Base-by-base conservation (phyloP, 2,329 filamentous ascomycete species). In the Neophaeococcomyces mojaviensis region DNA sequence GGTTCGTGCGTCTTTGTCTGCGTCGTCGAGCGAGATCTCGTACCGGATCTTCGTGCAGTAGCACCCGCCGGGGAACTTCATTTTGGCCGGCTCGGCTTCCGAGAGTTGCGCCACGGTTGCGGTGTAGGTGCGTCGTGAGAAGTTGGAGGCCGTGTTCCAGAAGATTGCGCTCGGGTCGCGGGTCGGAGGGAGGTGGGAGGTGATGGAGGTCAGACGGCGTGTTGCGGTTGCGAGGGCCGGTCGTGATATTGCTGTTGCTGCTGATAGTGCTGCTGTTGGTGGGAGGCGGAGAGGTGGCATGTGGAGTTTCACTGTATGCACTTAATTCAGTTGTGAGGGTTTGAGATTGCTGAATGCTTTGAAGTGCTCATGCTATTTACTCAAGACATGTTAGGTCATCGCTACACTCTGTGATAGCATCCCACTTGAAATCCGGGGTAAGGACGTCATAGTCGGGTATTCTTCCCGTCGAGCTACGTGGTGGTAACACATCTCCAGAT, bases 1-100 rank as follows among this genome's bases (percentile, higher is more conserved):
- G 1, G 73, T 75, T 18, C 72, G 61, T 2, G 73, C 73, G 24
- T 33, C 28, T 19, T 76, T 65, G 6, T 70, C 66, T 4, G 65
- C 62, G 6, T 69, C 68, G n/a, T 54, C 51, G 1, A 78, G 63
- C 0, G 61, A 58, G 38, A 77, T 61, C 13, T 64, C 60, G 49
- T 76, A 78, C 24, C 63, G 61, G 46, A 77, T 63, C 7, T 62
- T 62, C 46, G 64, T 61, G 55, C 75, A 77, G 56, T 68, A 71
- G 59, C 74, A 78, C 32, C 48, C 47, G n/a, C 53, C 56, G 15
- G 39, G 31, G 39, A 31, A 31, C 15, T 18, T 37, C 22, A 41
- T 30, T 30, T 41, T 41, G n/a, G 4, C 28, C 4, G 22, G n/a
- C n/a, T n/a, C 28, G 39, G 13, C 37, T 39, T 22, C 12, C 8